Base-by-base conservation (phyloP, 1,139 yeast genomes). In the Debaryomyces udenii region DNA sequence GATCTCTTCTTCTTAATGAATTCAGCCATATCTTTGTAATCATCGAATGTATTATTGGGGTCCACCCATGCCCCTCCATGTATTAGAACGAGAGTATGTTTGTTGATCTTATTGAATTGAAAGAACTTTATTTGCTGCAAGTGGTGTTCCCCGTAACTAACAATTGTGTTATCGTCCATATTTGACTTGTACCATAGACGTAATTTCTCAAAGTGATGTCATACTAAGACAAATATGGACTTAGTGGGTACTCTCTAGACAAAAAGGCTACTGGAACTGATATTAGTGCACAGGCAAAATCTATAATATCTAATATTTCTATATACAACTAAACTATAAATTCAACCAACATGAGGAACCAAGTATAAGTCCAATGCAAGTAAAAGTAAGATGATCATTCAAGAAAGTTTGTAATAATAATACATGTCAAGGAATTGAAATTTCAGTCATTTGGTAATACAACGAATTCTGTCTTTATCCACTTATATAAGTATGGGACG, bases 61-160 rank as follows among this genome's bases (percentile, higher is more conserved):
- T 86, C 96, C 49, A 87, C 67, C 96, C 96, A 89, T 0, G 93
- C 96, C 0, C 96, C 96, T 0, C 96, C 96, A 58, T 89, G 96
- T 28, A 89, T 74, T 49, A 80, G 81, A 1, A 88, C 63, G 3
- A 73, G 53, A 2, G 62, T 51, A 9, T 44, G 42, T 3, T 24
- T 41, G 35, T 53, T 52, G 9, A 36, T 35, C 31, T 47, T 48
- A 2, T 34, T 42, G 29, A 38, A 43, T 6, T 50, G 43, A 41
- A 60, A 61, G 2, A 60, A 46, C 42, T 59, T 64, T 9, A 62
- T 30, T 4, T 37, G 37, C 38, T 65, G 67, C 20, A 64, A 47
- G 2, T 49, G 50, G 42, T 61, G 56, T 4, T 46, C 39, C 2
- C 69, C 69, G 44, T 63, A 64, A 3, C 43, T 26, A 10, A 39